A percentile compares a stretch with the other conserved stretches of the same genome.
Evolutionary conservation across 1,284 basidiomycete species (phyloP).

Genomic region (Cutaneotrichosporon cavernicola): DNA sequence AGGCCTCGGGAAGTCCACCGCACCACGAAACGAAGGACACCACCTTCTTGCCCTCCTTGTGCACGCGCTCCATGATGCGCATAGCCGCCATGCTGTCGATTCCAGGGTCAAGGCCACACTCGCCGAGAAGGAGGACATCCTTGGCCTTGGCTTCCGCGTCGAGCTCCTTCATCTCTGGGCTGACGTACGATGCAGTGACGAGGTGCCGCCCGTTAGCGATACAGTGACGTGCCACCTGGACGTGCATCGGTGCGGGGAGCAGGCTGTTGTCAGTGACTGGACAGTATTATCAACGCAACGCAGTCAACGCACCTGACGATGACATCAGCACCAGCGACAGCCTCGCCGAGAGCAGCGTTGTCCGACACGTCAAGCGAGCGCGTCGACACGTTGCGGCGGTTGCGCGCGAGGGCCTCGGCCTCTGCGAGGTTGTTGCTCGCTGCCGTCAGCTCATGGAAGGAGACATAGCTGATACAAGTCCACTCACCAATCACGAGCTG

Average conservation of each 20-base stretch:
- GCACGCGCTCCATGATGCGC: conserved; percentile 65
- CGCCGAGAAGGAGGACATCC: conserved; percentile 78
- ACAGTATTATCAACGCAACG: not conserved
- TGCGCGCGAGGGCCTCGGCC: conserved; percentile 59
- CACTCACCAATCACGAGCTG: conserved; percentile 68
- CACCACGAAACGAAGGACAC: conserved; percentile 88
- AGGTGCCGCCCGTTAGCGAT: conserved; percentile 73
- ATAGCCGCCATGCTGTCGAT: conserved; percentile 87
- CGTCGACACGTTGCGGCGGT: conserved; percentile 63
- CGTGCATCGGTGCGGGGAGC: conserved; percentile 76
- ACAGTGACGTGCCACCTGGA: conserved; percentile 71
- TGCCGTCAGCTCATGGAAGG: conserved; percentile 41
- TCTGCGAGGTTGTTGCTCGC: conserved; percentile 71
- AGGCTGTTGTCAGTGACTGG: conserved; percentile 54
- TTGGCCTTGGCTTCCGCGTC: conserved; percentile 66
- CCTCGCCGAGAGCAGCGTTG: conserved; percentile 55
- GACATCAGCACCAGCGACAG: conserved; percentile 62
- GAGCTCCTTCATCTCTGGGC: conserved; percentile 71
- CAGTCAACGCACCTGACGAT: conserved; percentile 44
- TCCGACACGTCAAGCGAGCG: conserved; percentile 66
- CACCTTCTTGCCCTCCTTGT: conserved; percentile 63
- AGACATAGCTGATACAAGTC: not conserved
- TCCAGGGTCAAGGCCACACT: conserved; percentile 93
- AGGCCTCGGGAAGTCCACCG: conserved; percentile 84
- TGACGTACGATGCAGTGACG: conserved; percentile 90